Evolutionary conservation across 2,329 filamentous ascomycete species (phyloP).

Genomic region (Didymella arachidicola): DNA sequence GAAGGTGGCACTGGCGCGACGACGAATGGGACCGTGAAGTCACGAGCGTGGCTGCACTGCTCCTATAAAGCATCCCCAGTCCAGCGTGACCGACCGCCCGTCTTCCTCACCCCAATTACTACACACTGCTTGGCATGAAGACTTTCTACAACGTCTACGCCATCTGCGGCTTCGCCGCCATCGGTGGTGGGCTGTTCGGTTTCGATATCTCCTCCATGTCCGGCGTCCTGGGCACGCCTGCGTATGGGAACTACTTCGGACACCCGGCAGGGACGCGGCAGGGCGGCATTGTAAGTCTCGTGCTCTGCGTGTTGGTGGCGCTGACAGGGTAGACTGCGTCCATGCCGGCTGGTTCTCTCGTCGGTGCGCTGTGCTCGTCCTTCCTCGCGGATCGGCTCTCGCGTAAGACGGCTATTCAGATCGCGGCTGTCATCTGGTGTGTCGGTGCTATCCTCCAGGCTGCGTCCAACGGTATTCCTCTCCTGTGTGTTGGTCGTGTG

Average conservation of each 20-base stretch:
- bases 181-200: conserved; percentile 56
- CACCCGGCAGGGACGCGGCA: conserved; percentile 46
- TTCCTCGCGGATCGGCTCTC: conserved; percentile 58
- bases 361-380: conserved; percentile 56
- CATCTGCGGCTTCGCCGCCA: conserved; percentile 67
- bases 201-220: conserved; percentile 53
- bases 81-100: conserved; percentile 9
- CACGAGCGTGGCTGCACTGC: no score
- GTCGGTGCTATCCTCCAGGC: conserved; percentile 54
- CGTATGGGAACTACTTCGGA: conserved; percentile 50
- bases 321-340: conserved; percentile 50
- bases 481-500: conserved; percentile 66
- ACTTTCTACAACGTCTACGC: conserved; percentile 63
- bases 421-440: conserved; percentile 57
- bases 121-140: conserved; percentile 40
- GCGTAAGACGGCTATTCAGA: conserved; percentile 54
- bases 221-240: conserved; percentile 46
- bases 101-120: conserved; percentile 21
- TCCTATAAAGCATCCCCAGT: conserved; percentile 22
- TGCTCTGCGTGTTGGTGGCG: neutral
- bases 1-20: conserved; percentile 6
- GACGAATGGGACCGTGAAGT: conserved; percentile 7
- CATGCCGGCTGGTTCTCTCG: conserved; percentile 60
- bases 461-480: conserved; percentile 49
- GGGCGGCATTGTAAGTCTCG: conserved; percentile 55